phyloP scores from a whole-genome alignment of 2,329 filamentous ascomycete genomes.

The Thielaviopsis ethacetica region DNA sequence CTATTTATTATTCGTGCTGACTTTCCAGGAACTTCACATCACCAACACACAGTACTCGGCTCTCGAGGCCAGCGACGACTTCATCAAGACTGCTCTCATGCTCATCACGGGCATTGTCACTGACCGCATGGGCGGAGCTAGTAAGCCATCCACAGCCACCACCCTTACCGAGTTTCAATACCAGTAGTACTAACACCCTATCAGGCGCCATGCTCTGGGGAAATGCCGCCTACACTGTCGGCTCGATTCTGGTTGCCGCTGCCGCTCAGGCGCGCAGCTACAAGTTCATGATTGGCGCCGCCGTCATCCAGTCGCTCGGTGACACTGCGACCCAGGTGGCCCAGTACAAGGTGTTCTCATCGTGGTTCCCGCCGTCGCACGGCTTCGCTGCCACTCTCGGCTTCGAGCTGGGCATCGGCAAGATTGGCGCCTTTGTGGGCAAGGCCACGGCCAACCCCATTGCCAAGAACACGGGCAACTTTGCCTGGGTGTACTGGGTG shows the following conservation, averaged over 20 bases:
- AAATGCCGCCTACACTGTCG: constrained; percentile 41
- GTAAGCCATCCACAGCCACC: constrained; percentile 16
- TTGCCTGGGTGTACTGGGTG: constrained; percentile 46
- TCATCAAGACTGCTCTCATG: constrained; percentile 42
- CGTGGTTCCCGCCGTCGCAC: constrained; percentile 44
- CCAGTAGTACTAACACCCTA: neutral
- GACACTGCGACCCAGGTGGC: constrained; percentile 48
- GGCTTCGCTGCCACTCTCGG: constrained; percentile 46
- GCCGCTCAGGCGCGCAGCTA: constrained; percentile 39
- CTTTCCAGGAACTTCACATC: constrained; percentile 32
- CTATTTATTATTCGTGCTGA: too few species aligned
- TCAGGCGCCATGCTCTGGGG: constrained; percentile 39
- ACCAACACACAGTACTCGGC: constrained; percentile 43
- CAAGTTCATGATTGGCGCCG: constrained; percentile 42
- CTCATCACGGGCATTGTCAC: constrained; percentile 38
- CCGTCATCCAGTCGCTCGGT: constrained; percentile 39
- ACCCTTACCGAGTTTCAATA: neutral
- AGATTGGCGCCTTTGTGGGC: constrained; percentile 44
- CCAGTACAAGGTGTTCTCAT: constrained; percentile 49
- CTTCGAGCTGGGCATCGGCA: constrained; percentile 43
- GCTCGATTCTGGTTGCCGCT: constrained; percentile 41
- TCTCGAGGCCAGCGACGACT: constrained; percentile 43
- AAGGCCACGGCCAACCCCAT: constrained; percentile 45
- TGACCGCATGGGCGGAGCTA: constrained; percentile 40
- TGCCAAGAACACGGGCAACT: constrained; percentile 37